Base-by-base conservation (phyloP, 164 flowering plant species). In the Brasenia schreberi region DNA sequence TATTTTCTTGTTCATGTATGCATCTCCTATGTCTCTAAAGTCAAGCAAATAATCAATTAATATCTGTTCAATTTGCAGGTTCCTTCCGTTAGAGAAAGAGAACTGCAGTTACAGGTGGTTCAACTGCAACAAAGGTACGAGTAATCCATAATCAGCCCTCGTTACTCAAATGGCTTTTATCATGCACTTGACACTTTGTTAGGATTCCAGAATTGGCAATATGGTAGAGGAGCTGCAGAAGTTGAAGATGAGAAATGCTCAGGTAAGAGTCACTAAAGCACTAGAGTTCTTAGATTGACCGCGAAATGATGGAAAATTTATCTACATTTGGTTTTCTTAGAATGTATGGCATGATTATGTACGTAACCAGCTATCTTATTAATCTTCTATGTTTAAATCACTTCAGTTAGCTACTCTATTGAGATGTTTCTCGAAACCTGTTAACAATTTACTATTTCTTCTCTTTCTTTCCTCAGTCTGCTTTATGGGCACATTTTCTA, bases 61-160 rank as follows among this genome's bases (percentile, higher is more conserved):
- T 7, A n/a, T 70, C 39, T 63, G 11, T 71, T 59, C 27, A 42
- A 63, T n/a, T 61, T 78, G 76, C 81, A 85, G 85, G 64, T 63
- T 18, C 65, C 64, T 62, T 66, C 69, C 52, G 68, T 64, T 42
- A 76, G 74, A 64, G 87, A 83, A 74, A 76, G 73, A 66, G 87
- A 82, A 69, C 74, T 83, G 61, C 76, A 77, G 58, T 62, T 79
- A 52, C 87, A 78, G 72, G 71, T 83, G 67, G 68, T 74, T 58
- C 80, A 73, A 59, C 72, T 83, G 75, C 84, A 85, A 66, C 85
- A 80, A 67, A 83, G 82, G 90, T 85, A 82, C 61, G 69, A 39
- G 33, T 23, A 18, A 11, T 61, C 33, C 63, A 61, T 61, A 23
- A 18, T 7, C 18, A 61, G 6, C 4, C 63, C 12, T 61, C 18